Evolutionary conservation across 208 protist species (phyloP).

Genomic region (Dictyostelium gargantuum): DNA sequence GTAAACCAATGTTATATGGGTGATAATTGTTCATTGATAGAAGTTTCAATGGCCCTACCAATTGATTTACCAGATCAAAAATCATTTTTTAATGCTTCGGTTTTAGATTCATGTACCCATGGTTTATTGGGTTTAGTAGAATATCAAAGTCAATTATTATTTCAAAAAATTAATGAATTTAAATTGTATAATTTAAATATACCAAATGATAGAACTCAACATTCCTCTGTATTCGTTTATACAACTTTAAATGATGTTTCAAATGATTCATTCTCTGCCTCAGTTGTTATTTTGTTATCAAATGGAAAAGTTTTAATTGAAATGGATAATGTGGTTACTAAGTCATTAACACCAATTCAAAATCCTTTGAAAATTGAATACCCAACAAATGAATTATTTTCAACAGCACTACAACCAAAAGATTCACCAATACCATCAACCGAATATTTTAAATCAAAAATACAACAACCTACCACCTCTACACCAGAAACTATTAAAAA

Average conservation of each 20-base stretch:
- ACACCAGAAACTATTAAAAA: too few relatives aligned
- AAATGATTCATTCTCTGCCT: not conserved
- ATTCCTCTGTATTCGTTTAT: not conserved
- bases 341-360: not conserved
- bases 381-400: not conserved
- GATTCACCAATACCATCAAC: not conserved
- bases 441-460: not conserved
- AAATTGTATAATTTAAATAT: not conserved
- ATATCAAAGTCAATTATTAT: not conserved
- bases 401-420: not conserved
- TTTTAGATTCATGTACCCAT: slow-evolving; percentile 3
- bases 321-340: not conserved
- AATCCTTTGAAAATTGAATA: not conserved
- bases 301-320: not conserved
- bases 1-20: not conserved
- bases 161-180: not conserved
- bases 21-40: not conserved
- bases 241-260: not conserved
- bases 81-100: not conserved
- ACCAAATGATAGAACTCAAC: not conserved
- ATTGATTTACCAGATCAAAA: not conserved
- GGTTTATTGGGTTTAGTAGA: not conserved
- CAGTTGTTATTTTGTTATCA: not conserved
- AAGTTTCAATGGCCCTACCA: not conserved
- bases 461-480: too few relatives aligned